A percentile compares a stretch with the other conserved stretches of the same genome.
These are phyloP conservation scores for Tricholoma saponaceum DNA, from an alignment of 768 basidiomycete species.

Conservation along the genomic window DNA sequence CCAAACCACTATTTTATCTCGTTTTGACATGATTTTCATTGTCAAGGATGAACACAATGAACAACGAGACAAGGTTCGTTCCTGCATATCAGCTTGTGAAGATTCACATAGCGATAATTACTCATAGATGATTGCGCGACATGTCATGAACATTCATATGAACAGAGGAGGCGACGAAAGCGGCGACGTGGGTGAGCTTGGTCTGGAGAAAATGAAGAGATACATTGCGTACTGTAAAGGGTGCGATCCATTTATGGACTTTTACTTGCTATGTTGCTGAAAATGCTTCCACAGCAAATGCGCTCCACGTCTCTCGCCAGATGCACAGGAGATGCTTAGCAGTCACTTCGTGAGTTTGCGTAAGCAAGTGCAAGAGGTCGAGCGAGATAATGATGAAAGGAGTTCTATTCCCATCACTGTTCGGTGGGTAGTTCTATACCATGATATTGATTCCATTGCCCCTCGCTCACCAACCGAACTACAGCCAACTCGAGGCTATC, in stretches of 20 bases:
- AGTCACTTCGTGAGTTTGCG: conserved; percentile 92
- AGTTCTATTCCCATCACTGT: conserved; percentile 98
- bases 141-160: conserved; percentile 99
- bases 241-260: conserved; percentile 34
- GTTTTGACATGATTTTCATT: conserved; percentile 99
- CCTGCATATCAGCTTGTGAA: not conserved
- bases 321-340: conserved; percentile 94
- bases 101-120: not conserved
- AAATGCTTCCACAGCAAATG: conserved; percentile 69
- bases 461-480: conserved; percentile 3
- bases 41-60: conserved; percentile 98
- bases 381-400: conserved; percentile 94
- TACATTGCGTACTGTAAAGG: conserved; percentile 96
- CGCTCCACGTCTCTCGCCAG: conserved; percentile 88
- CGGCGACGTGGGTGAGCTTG: conserved; percentile 82
- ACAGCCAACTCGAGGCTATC: conserved; percentile 92
- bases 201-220: conserved; percentile 97
- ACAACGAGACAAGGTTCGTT: conserved; percentile 74
- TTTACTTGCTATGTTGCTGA: not conserved
- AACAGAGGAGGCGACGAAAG: conserved; percentile 78
- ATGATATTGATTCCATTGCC: not conserved
- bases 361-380: conserved; percentile 93
- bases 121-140: conserved; percentile 83
- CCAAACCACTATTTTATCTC: conserved; percentile 95
- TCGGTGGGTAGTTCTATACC: conserved; percentile 51